phyloP scores from a whole-genome alignment of 129 eudicot species.

The Flaveria sonorensis region DNA sequence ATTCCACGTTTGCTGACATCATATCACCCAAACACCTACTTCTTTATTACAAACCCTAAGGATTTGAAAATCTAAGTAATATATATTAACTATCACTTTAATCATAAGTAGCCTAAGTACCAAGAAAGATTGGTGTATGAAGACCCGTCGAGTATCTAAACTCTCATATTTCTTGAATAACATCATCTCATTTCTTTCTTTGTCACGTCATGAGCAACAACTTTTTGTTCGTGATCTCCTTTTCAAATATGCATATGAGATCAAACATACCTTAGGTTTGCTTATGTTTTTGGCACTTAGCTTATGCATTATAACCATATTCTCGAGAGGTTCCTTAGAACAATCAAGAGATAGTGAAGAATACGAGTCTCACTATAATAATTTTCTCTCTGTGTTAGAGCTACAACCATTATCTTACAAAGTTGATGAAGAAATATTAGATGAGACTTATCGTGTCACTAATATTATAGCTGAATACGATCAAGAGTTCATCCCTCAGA shows the following conservation, averaged over 20 bases:
- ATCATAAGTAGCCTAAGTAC: background rate
- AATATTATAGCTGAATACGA: background rate
- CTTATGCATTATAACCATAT: background rate
- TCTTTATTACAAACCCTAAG: background rate
- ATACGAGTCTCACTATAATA: background rate
- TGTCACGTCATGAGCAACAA: background rate
- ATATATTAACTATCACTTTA: too few relatives aligned
- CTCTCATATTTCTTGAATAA: background rate
- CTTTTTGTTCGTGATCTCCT: background rate
- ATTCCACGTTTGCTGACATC: background rate
- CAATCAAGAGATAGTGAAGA: too few relatives aligned
- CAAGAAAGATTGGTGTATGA: background rate
- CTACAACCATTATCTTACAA: background rate
- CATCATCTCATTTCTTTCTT: background rate
- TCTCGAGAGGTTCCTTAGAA: background rate
- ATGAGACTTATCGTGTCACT: background rate
- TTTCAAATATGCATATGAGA: background rate
- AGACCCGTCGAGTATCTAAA: background rate
- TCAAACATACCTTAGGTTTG: background rate
- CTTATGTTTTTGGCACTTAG: background rate
- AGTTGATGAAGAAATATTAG: background rate
- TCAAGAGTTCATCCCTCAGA: conserved; percentile 32
- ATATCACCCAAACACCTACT: background rate
- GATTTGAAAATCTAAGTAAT: background rate
- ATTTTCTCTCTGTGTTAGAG: background rate